Conservation (phyloP, 768 basidiomycete genomes). For the Heimioporus sp. region DNA sequence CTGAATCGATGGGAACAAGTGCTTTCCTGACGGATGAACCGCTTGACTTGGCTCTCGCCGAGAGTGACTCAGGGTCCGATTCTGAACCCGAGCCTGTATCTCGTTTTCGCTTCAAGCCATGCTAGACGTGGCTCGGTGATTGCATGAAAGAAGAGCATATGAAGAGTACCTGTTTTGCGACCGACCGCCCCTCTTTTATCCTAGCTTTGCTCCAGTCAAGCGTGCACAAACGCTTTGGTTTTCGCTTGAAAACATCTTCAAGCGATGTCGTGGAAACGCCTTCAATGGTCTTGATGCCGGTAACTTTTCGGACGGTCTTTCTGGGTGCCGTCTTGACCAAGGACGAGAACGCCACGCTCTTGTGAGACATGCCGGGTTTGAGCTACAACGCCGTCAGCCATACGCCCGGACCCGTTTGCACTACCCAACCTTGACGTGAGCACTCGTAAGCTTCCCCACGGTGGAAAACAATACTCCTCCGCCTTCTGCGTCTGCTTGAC, state of each 20-base stretch:
- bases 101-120: slow-evolving; percentile 46
- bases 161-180: slow-evolving; percentile 5
- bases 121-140: slow-evolving; percentile 29
- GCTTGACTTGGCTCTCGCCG: slow-evolving; percentile 9
- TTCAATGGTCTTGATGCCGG: slow-evolving; percentile 24
- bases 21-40: slow-evolving; percentile 40
- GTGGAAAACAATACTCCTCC: slow-evolving; percentile 7
- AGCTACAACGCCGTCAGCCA: slow-evolving; percentile 10
- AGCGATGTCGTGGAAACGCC: slow-evolving; percentile 23
- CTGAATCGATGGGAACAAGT: slow-evolving; percentile 53
- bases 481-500: slow-evolving; percentile 29
- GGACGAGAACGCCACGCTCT: slow-evolving; percentile 36
- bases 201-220: slow-evolving; percentile 64
- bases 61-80: slow-evolving; percentile 17
- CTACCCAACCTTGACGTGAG: slow-evolving; percentile 45
- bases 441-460: slow-evolving; percentile 45
- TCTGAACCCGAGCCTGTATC: slow-evolving; percentile 22
- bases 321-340: slow-evolving; percentile 23
- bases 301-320: slow-evolving; percentile 6
- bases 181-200: slow-evolving; percentile 34
- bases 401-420: background rate
- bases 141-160: background rate
- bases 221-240: slow-evolving; percentile 43
- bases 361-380: slow-evolving; percentile 3
- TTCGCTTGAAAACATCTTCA: slow-evolving; percentile 24